phyloP scores from a whole-genome alignment of 2,329 filamentous ascomycete species.

The Penicillium sclerotiorum region DNA sequence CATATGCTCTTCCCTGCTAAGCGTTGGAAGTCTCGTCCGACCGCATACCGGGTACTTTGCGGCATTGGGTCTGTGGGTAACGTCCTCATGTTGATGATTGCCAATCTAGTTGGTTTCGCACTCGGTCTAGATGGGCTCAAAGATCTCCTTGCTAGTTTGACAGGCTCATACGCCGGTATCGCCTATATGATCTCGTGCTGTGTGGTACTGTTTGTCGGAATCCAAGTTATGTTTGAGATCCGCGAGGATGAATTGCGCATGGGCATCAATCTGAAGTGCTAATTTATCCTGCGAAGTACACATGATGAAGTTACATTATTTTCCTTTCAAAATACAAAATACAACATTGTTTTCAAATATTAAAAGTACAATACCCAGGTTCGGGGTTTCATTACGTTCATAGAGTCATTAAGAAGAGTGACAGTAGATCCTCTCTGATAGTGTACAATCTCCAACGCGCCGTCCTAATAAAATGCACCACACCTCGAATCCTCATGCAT shows the following conservation, averaged over 20 bases:
- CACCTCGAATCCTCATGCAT: constrained; percentile 52
- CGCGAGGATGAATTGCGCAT: constrained; percentile 79
- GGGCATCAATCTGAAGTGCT: constrained; percentile 84
- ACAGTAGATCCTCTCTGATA: constrained; percentile 2
- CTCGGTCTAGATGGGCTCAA: constrained; percentile 85
- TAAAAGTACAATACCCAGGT: constrained; percentile 6
- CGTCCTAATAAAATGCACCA: constrained; percentile 42
- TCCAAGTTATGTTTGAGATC: constrained; percentile 96
- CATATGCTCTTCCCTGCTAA: constrained; percentile 70
- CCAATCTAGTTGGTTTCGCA: constrained; percentile 93
- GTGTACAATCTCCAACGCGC: constrained; percentile 8
- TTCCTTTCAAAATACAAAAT: not conserved
- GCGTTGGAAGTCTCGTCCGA: constrained; percentile 70
- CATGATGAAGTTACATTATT: not conserved
- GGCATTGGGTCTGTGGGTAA: constrained; percentile 80
- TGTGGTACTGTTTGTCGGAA: constrained; percentile 75
- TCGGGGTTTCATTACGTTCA: constrained; percentile 19
- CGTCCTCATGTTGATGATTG: constrained; percentile 91
- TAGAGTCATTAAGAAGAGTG: constrained; percentile 18
- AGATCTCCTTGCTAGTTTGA: constrained; percentile 72
- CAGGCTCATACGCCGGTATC: constrained; percentile 74
- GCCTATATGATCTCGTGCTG: constrained; percentile 74
- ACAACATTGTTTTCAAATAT: not conserved
- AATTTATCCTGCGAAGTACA: not conserved
- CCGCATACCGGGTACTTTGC: constrained; percentile 76